Base-by-base conservation (phyloP, 257 asterid genomes). In the Galeopsis tetrahit region DNA sequence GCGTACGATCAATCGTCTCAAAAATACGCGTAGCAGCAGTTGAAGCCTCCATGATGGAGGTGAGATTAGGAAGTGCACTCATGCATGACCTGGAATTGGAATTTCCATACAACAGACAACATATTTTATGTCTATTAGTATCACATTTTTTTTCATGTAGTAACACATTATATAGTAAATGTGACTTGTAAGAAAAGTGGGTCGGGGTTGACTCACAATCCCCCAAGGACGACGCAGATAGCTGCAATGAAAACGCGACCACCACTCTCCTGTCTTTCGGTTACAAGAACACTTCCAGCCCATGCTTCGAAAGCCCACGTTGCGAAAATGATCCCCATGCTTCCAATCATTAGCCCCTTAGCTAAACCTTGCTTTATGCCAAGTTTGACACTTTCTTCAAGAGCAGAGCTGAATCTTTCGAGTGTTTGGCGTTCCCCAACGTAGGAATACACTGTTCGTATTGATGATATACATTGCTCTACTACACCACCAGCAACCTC, bases 321-420 rank as follows among this genome's bases (percentile, higher is more conserved):
- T 33, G 83, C 89, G 53, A 76, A 91, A 55, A 89, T 74, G 34
- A 82, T 80, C 49, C 91, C 97, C 78, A 81, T 85, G 83, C 97
- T 91, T 53, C 97, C 97, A n/a, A 89, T 89, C 95, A 89, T 76
- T 42, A 87, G 34, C 34, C 96, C 97, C 74, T 91, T 89, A 14
- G 87, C 76, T 2, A 86, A 44, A 2, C 97, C 97, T 73, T 81
- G 87, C 66, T 81, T 89, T 52, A 89, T 79, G 1, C 97, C 96
- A 2, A 89, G 82, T 3, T 75, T 77, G 85, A 70, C 70, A 40
- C 88, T 84, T 63, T 79, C 77, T 53, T 78, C 79, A 66, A 89
- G 92, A 51, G 87, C 87, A n/a, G 15, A 64, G 73, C 89, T 71
- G 81, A 89, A 91, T 68, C 79, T 78, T 1, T 81, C 76, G 0